Evolutionary conservation across 768 basidiomycete species (phyloP).

Genomic region (Dictyophora rubrovolvata): DNA sequence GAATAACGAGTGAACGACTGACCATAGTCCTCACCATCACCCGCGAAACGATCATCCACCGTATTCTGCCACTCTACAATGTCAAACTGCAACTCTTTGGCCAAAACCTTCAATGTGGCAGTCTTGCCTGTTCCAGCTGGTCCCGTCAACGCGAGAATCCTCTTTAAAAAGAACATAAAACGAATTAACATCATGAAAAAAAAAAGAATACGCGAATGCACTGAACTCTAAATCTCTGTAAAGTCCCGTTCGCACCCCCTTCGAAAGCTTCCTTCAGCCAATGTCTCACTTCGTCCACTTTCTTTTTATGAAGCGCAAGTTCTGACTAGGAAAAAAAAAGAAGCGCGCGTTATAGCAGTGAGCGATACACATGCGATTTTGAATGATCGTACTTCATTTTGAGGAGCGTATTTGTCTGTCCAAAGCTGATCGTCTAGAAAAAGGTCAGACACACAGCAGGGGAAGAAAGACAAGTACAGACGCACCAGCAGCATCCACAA

Average conservation of each 20-base stretch:
- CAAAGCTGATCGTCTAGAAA: conserved; percentile 34
- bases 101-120: conserved; percentile 65
- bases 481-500: not conserved
- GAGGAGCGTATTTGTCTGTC: conserved; percentile 58
- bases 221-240: conserved; percentile 62
- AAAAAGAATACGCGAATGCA: conserved; percentile 17
- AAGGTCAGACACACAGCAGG: not conserved
- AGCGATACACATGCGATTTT: not conserved
- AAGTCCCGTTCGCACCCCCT: conserved; percentile 50
- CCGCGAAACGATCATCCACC: conserved; percentile 37
- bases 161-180: conserved; percentile 34
- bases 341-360: not conserved
- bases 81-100: conserved; percentile 65
- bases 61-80: conserved; percentile 80
- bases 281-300: conserved; percentile 65
- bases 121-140: conserved; percentile 91
- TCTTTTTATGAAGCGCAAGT: conserved; percentile 69
- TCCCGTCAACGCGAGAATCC: conserved; percentile 77
- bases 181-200: not conserved
- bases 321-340: conserved; percentile 37
- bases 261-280: conserved; percentile 70
- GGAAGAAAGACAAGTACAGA: not conserved
- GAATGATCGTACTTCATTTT: conserved; percentile 26
- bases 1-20: not conserved
- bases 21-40: conserved; percentile 18